Evolutionary conservation across 192 early-diverging fungal genomes (phyloP).

Genomic region (Coemansia sp.): DNA sequence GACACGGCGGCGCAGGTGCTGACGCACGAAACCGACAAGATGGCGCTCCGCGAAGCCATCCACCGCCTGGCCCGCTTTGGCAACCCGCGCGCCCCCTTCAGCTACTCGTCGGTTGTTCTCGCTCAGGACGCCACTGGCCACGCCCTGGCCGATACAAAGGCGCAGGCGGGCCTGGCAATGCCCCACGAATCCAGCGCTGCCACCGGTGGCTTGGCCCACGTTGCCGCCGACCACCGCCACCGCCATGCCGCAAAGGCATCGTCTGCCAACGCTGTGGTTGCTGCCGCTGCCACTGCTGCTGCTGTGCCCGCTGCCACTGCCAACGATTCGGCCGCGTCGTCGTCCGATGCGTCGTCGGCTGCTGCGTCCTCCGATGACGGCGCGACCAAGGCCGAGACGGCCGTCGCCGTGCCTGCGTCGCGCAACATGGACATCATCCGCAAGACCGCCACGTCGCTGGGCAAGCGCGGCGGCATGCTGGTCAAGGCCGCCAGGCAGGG

Average conservation of each 20-base stretch:
- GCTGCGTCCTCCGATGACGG: slow-evolving; percentile 21
- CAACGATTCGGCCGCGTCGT: neutral
- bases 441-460: slow-evolving; percentile 37
- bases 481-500: slow-evolving; percentile 10
- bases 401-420: neutral
- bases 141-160: neutral
- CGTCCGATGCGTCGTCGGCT: slow-evolving; percentile 3
- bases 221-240: too few species aligned
- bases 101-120: slow-evolving; percentile 16
- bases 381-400: slow-evolving; percentile 26
- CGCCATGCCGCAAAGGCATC: neutral
- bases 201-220: neutral
- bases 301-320: neutral
- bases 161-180: neutral
- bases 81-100: slow-evolving; percentile 13
- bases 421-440: slow-evolving; percentile 44
- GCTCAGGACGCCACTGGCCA: neutral
- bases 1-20: slow-evolving; percentile 50
- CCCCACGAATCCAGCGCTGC: neutral
- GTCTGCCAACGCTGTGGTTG: neutral
- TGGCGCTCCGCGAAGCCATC: slow-evolving; percentile 42
- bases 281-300: neutral
- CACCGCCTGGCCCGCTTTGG: slow-evolving; percentile 26
- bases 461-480: slow-evolving; percentile 39
- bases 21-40: slow-evolving; percentile 41